A percentile compares a stretch with the other conserved stretches of the same genome.
Conservation (phyloP, 148 eudicot species). For the Arctostaphylos glauca region DNA sequence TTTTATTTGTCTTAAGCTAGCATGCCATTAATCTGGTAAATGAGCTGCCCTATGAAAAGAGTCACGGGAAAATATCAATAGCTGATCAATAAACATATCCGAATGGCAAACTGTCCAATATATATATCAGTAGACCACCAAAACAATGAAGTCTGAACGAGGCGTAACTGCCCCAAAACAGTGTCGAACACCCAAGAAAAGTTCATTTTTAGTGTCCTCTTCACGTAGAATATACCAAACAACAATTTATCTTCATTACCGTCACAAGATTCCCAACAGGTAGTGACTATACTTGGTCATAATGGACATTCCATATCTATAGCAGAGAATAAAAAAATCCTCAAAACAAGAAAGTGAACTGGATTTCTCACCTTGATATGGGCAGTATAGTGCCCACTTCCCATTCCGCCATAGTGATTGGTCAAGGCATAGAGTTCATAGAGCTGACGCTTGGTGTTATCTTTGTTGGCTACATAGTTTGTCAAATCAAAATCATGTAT, state of each 20-base stretch:
- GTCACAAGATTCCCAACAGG: neutral
- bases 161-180: neutral
- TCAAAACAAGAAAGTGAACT: neutral
- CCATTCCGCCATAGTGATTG: slow-evolving; percentile 96
- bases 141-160: neutral
- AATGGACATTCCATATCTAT: neutral
- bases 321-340: slow-evolving; percentile 11
- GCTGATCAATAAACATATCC: neutral
- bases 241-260: neutral
- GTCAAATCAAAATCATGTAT: slow-evolving; percentile 83
- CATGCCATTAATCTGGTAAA: neutral
- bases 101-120: neutral
- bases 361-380: slow-evolving; percentile 70
- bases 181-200: neutral
- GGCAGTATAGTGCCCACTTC: slow-evolving; percentile 97
- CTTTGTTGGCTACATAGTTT: slow-evolving; percentile 82
- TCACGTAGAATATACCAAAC: neutral
- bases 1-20: neutral
- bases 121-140: neutral
- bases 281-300: neutral
- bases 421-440: slow-evolving; percentile 92
- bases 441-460: slow-evolving; percentile 61
- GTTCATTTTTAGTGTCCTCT: neutral
- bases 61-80: neutral
- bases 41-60: neutral